phyloP scores from a whole-genome alignment of 2,329 filamentous ascomycete genomes.

The Venturiaceae sp. region DNA sequence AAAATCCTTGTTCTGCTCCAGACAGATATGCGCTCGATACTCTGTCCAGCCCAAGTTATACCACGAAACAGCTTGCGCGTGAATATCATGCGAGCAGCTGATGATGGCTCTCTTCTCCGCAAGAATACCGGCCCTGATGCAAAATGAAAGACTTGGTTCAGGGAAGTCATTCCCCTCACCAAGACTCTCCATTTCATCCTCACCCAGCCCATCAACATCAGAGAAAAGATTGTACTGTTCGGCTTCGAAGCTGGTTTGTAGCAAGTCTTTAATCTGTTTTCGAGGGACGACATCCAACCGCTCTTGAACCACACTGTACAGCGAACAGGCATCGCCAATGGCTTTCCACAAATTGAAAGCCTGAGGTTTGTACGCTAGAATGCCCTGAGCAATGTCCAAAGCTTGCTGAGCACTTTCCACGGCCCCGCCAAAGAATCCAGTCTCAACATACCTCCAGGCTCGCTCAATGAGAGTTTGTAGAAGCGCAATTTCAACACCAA shows the following conservation, averaged over 20 bases:
- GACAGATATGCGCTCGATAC: conserved; percentile 64
- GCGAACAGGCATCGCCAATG: conserved; percentile 75
- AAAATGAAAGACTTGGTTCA: conserved; percentile 26
- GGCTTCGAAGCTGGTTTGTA: conserved; percentile 44
- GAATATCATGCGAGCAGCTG: conserved; percentile 60
- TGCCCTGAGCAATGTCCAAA: conserved; percentile 55
- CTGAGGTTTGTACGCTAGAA: conserved; percentile 51
- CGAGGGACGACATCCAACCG: conserved; percentile 54
- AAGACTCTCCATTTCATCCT: conserved; percentile 20
- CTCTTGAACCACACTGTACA: conserved; percentile 72
- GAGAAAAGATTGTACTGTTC: conserved; percentile 53
- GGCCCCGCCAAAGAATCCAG: conserved; percentile 78
- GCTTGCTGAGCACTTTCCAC: conserved; percentile 59
- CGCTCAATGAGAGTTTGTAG: conserved; percentile 83
- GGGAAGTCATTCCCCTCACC: neutral
- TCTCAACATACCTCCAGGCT: conserved; percentile 66
- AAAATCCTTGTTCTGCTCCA: conserved; percentile 30
- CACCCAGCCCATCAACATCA: conserved; percentile 58
- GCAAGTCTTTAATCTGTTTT: conserved; percentile 45
- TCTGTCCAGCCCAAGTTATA: conserved; percentile 97
- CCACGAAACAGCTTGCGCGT: conserved; percentile 91
- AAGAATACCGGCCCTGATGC: conserved; percentile 64
- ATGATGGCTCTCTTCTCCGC: conserved; percentile 81
- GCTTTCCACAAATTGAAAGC: conserved; percentile 96
- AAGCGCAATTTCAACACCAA: conserved; percentile 78